These are phyloP conservation scores for Leccinum subgranulosum DNA, from an alignment of 768 basidiomycete genomes.

Conservation along the genomic window DNA sequence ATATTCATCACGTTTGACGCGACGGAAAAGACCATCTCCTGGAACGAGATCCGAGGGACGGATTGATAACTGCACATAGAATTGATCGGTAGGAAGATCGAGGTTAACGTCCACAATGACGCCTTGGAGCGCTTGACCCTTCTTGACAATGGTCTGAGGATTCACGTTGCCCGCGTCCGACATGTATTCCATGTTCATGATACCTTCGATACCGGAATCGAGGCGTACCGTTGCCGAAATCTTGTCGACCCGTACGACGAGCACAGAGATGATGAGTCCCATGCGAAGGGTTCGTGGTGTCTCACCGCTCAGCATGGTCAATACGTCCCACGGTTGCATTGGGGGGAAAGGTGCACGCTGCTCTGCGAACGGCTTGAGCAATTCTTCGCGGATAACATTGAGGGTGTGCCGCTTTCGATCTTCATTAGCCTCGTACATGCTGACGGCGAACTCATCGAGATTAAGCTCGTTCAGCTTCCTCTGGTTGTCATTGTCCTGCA, in stretches of 20 bases:
- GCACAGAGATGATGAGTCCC: constrained; percentile 80
- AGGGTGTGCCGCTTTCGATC: constrained; percentile 89
- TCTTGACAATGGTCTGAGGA: constrained; percentile 53
- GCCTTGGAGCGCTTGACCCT: constrained; percentile 77
- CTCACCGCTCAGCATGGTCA: constrained; percentile 96
- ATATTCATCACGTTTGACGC: constrained; percentile 52
- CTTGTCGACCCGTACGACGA: constrained; percentile 52
- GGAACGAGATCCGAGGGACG: constrained; percentile 56
- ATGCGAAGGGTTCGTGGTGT: constrained; percentile 70
- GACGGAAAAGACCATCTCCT: constrained; percentile 63
- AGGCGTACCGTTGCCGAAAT: constrained; percentile 61
- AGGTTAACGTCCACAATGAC: constrained; percentile 74
- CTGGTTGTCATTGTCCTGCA: constrained; percentile 76
- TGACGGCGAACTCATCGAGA: constrained; percentile 94
- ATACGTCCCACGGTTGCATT: constrained; percentile 73
- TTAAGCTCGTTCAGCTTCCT: constrained; percentile 87
- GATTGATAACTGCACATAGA: constrained; percentile 73
- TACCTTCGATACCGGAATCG: constrained; percentile 92
- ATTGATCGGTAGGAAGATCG: constrained; percentile 54
- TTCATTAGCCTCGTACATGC: constrained; percentile 78
- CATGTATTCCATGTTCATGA: constrained; percentile 60
- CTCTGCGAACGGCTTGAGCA: constrained; percentile 79
- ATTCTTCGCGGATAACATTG: constrained; percentile 83
- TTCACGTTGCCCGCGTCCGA: constrained; percentile 43
- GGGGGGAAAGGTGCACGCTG: constrained; percentile 59